Conservation (phyloP, 495 filamentous ascomycete species). For the Geopyxis carbonaria region DNA sequence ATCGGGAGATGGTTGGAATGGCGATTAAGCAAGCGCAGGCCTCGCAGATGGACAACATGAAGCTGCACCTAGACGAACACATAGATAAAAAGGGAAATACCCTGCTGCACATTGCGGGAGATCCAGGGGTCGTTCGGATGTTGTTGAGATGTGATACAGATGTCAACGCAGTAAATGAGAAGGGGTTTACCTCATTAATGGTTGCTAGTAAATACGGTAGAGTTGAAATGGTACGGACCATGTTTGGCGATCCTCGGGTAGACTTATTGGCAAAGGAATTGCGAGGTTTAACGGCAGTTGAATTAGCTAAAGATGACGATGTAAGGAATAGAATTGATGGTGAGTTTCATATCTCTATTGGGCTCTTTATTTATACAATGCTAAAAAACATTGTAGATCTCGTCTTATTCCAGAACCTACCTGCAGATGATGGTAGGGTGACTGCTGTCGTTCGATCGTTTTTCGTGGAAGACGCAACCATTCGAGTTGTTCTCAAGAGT, state of each 20-base stretch:
- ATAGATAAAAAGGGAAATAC: slow-evolving; percentile 88
- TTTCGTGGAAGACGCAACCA: slow-evolving; percentile 91
- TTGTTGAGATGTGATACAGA: slow-evolving; percentile 74
- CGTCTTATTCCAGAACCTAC: slow-evolving; percentile 57
- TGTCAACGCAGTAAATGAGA: slow-evolving; percentile 91
- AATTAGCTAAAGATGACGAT: slow-evolving; percentile 96
- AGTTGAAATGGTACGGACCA: slow-evolving; percentile 72
- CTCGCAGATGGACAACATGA: slow-evolving; percentile 57
- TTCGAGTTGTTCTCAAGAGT: slow-evolving; percentile 85
- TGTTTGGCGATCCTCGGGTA: slow-evolving; percentile 76
- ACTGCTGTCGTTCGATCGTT: slow-evolving; percentile 93
- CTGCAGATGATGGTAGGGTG: slow-evolving; percentile 58
- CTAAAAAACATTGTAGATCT: slow-evolving; percentile 46
- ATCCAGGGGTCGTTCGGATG: slow-evolving; percentile 56
- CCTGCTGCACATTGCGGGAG: slow-evolving; percentile 78
- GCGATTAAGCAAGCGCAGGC: slow-evolving; percentile 57
- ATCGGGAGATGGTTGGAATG: slow-evolving; percentile 64
- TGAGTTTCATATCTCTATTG: slow-evolving; percentile 6
- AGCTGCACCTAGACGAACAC: slow-evolving; percentile 82
- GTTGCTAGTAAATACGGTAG: slow-evolving; percentile 97
- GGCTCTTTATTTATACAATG: background rate
- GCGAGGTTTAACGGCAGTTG: slow-evolving; percentile 83
- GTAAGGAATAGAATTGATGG: slow-evolving; percentile 82
- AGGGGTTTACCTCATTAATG: slow-evolving; percentile 90
- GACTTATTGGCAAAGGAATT: slow-evolving; percentile 71